phyloP scores from a whole-genome alignment of 306 rosid genomes.

The Sechiopsis laciniata region DNA sequence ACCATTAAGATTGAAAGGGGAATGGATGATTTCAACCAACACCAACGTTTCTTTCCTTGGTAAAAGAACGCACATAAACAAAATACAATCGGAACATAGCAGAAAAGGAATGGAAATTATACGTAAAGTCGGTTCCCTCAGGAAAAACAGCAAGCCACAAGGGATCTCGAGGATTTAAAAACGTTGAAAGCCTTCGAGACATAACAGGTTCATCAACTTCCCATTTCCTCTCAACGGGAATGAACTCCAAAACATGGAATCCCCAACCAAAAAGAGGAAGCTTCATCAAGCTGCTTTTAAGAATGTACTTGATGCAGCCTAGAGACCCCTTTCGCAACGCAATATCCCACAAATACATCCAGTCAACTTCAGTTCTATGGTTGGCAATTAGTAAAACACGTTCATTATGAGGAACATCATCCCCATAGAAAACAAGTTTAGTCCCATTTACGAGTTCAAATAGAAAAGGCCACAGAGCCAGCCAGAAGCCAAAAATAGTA shows the following conservation, averaged over 20 bases:
- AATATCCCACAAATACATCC: constrained; percentile 99
- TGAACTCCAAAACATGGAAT: constrained; percentile 83
- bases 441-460: constrained; percentile 81
- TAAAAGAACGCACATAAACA: constrained; percentile 19
- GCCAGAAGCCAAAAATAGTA: constrained; percentile 56
- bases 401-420: constrained; percentile 58
- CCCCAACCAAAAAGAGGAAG: constrained; percentile 94
- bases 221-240: constrained; percentile 93
- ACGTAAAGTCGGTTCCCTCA: constrained; percentile 95
- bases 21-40: neutral
- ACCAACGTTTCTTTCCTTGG: neutral
- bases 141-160: constrained; percentile 92
- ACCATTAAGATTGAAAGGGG: neutral
- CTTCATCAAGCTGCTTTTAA: constrained; percentile 94
- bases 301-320: constrained; percentile 75
- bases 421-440: constrained; percentile 74
- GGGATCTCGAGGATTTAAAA: constrained; percentile 58
- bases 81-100: neutral
- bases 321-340: constrained; percentile 74
- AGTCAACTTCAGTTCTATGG: constrained; percentile 95
- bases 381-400: constrained; percentile 79
- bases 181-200: constrained; percentile 47
- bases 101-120: constrained; percentile 25
- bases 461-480: constrained; percentile 78
- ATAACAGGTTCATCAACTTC: constrained; percentile 63